Percentiles rank a stretch among this genome's conserved stretches.
Evolutionary conservation across 805 yeast genomes (phyloP).

Genomic region (Candida michaelii): DNA sequence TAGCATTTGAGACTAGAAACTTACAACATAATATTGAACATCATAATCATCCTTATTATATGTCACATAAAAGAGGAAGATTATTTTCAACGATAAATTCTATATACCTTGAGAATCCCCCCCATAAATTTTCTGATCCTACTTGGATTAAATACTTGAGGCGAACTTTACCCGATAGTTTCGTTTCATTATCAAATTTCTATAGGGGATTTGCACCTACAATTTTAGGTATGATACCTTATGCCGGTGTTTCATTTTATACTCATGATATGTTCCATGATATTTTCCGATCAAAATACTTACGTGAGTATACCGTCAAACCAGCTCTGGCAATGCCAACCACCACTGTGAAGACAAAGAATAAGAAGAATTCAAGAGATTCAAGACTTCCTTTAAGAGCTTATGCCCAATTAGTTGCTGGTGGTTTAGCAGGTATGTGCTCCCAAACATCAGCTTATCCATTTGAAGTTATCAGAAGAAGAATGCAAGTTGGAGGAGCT

Average conservation of each 20-base stretch:
- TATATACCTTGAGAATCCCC: slow-evolving; percentile 39
- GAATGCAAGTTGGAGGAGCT: slow-evolving; percentile 94
- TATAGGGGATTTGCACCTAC: slow-evolving; percentile 96
- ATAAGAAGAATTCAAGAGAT: slow-evolving; percentile 35
- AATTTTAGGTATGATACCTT: slow-evolving; percentile 92
- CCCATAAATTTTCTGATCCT: slow-evolving; percentile 33
- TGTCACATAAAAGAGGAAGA: slow-evolving; percentile 30
- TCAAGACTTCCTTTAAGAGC: slow-evolving; percentile 68
- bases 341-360: slow-evolving; percentile 17
- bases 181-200: slow-evolving; percentile 59
- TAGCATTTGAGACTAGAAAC: slow-evolving; percentile 79
- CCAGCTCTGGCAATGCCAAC: neutral
- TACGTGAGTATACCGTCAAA: slow-evolving; percentile 54
- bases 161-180: slow-evolving; percentile 27
- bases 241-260: slow-evolving; percentile 96
- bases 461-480: slow-evolving; percentile 87
- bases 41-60: slow-evolving; percentile 24
- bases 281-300: slow-evolving; percentile 60
- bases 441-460: slow-evolving; percentile 98
- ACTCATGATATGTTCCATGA: slow-evolving; percentile 93
- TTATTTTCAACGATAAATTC: slow-evolving; percentile 30
- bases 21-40: slow-evolving; percentile 22
- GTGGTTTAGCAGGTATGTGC: slow-evolving; percentile 93
- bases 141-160: slow-evolving; percentile 37
- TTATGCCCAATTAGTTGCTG: slow-evolving; percentile 92